Percentiles rank a stretch among this genome's conserved stretches.
These are phyloP conservation scores for Ampelomyces quisqualis DNA, from an alignment of 2,329 filamentous ascomycete genomes.

Conservation along the genomic window DNA sequence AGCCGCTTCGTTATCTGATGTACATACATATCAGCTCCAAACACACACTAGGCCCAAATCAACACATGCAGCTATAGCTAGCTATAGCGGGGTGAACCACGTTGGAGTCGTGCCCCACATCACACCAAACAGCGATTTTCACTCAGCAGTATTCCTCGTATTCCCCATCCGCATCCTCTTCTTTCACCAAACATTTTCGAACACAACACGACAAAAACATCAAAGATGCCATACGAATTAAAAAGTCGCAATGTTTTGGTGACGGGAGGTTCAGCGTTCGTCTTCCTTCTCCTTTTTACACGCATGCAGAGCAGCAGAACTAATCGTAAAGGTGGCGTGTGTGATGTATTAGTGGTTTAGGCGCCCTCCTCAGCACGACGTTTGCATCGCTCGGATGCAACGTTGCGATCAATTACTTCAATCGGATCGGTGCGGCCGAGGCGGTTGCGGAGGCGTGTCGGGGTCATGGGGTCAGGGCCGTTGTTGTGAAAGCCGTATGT, in stretches of 20 bases:
- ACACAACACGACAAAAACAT: neutral
- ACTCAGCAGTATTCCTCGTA: neutral
- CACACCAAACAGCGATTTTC: neutral
- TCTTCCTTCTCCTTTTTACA: slow-evolving; percentile 3
- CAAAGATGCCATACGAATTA: slow-evolving; percentile 63
- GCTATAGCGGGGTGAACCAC: no score
- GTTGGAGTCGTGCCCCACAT: no score
- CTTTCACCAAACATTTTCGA: no score
- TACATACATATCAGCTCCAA: no score
- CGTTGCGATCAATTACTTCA: slow-evolving; percentile 72
- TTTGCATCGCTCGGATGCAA: slow-evolving; percentile 70
- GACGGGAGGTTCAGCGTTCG: slow-evolving; percentile 64
- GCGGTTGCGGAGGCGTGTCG: slow-evolving; percentile 59
- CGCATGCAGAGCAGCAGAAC: no score
- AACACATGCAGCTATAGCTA: no score
- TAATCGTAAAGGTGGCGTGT: neutral
- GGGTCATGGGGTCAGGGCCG: slow-evolving; percentile 53
- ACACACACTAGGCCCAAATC: no score
- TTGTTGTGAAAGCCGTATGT: slow-evolving; percentile 62
- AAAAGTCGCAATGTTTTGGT: slow-evolving; percentile 63
- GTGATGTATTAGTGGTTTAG: slow-evolving; percentile 61
- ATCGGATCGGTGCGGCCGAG: slow-evolving; percentile 60
- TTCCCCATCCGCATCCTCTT: no score
- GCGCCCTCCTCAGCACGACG: slow-evolving; percentile 65
- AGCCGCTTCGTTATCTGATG: neutral